Base-by-base conservation (phyloP, 2,329 filamentous ascomycete genomes). In the Aspergillus ochraceus region DNA sequence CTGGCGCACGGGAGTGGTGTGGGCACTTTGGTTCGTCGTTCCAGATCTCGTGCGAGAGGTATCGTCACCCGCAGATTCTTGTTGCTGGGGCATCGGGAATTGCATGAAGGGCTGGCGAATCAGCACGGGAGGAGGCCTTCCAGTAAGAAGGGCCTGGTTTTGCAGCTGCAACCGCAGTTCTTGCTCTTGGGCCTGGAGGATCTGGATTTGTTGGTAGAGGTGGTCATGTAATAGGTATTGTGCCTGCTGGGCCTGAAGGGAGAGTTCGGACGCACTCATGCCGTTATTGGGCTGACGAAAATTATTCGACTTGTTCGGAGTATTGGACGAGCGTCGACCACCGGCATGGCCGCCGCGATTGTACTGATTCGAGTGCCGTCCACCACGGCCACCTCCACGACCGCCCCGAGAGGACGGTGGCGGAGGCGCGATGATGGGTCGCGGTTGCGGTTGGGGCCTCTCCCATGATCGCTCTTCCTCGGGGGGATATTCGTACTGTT, bases 401-500 rank as follows among this genome's bases (percentile, higher is more conserved):
- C 79, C 76, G 59, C 80, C 79, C 24, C 83, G 79, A 12, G 78
- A 78, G n/a, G 74, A 67, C 20, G 72, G 67, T 14, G 74, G 70
- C 14, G 78, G 77, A 20, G 70, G 71, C 20, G 79, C 73, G 47
- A 88, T 76, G 6, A 84, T 77, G 2, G 83, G 82, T 61, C 82
- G 82, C 6, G 85, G 83, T 66, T 86, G 85, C 0, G 81, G 81
- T 17, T 81, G 75, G 6, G 84, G 83, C 63, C 81, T 81, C 69
- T 86, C 84, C 74, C 85, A 87, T 29, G 79, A 75, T 24, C 76
- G 76, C 62, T 83, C 81, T 69, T 96, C 92, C 72, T 96, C 91
- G 57, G 91, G 90, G 4, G 95, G 95, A 68, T 90, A 97, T 59
- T 90, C 87, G 70, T 89, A 99, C 72, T 94, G 86, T 73, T 96